Base-by-base conservation (phyloP, 2,329 filamentous ascomycete species). In the Fusarium agapanthi region DNA sequence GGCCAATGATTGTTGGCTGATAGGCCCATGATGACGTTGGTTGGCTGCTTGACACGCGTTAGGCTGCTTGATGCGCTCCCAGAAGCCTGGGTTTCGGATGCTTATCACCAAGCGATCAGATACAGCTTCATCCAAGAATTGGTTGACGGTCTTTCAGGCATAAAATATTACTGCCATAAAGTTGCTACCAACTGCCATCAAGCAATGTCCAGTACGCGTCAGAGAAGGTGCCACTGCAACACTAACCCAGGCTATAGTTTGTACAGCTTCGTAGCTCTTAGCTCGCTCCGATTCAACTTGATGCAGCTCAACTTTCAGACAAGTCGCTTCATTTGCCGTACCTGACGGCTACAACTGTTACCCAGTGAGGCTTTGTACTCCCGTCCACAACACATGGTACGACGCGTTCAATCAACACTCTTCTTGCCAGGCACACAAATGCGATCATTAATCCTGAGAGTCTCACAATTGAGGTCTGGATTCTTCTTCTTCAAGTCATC, bases 401-500 rank as follows among this genome's bases (percentile, higher is more conserved):
- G 24, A 50, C 16, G 16, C 28, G 34, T 47, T 59, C 55, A 65
- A 28, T 50, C 60, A 24, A 55, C 41, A 44, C 58, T 48, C 47
- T 54, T 56, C 32, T 68, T 53, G 34, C 68, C 76, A 30, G 86
- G 84, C 24, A 88, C 77, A 75, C 87, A 89, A 44, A 89, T 80
- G 12, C 77, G 71, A 32, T 79, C 76, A 20, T 86, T 86, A 34
- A 85, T 69, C 35, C 45, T 56, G 63, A 90, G 74, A 44, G 74
- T 78, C 30, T 86, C 83, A 74, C 88, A 90, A 61, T 87, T 79
- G 16, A 89, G 73, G 2, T 79, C 81, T 26, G 78, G 54, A 63
- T 90, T 89, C 41, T 82, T 74, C 30, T 76, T 77, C 67, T 86
- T n/a, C 35, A 90, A 75, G 26, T 83, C 83, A 20, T 86, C 84